phyloP scores from a whole-genome alignment of 2,329 filamentous ascomycete genomes.

The Coniella vitis region DNA sequence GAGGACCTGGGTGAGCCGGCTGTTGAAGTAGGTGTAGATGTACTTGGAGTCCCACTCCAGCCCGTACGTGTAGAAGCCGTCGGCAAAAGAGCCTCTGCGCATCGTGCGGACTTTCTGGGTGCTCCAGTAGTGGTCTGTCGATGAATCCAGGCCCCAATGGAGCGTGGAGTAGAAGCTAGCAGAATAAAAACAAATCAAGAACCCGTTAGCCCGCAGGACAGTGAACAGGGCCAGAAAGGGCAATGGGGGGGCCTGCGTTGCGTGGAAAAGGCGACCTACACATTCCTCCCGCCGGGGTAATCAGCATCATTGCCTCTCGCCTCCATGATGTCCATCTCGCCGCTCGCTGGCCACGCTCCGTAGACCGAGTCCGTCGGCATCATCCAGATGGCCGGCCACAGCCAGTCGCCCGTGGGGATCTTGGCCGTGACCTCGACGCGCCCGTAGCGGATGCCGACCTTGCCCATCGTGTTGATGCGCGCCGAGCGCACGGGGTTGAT shows the following conservation, averaged over 20 bases:
- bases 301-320: slow-evolving; percentile 37
- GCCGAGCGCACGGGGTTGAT: slow-evolving; percentile 44
- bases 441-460: slow-evolving; percentile 41
- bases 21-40: slow-evolving; percentile 47
- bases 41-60: slow-evolving; percentile 45
- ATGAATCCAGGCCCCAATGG: slow-evolving; percentile 36
- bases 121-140: slow-evolving; percentile 27
- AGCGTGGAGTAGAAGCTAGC: slow-evolving; percentile 37
- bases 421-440: slow-evolving; percentile 47
- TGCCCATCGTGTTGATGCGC: slow-evolving; percentile 40
- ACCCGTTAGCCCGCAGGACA: too few species aligned
- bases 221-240: too few species aligned
- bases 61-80: slow-evolving; percentile 43
- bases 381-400: slow-evolving; percentile 47
- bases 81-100: slow-evolving; percentile 32
- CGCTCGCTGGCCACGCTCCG: slow-evolving; percentile 43
- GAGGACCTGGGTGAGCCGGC: slow-evolving; percentile 32
- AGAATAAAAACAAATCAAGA: too few species aligned
- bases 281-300: slow-evolving; percentile 20
- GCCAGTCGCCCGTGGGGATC: slow-evolving; percentile 46
- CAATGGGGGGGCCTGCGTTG: too few species aligned
- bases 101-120: slow-evolving; percentile 28
- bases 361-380: slow-evolving; percentile 42
- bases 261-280: too few species aligned
- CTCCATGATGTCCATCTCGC: slow-evolving; percentile 49